A percentile compares a stretch with the other conserved stretches of the same genome.
Evolutionary conservation across 164 flowering plant genomes (phyloP).

Genomic region (Berberis thunbergii): DNA sequence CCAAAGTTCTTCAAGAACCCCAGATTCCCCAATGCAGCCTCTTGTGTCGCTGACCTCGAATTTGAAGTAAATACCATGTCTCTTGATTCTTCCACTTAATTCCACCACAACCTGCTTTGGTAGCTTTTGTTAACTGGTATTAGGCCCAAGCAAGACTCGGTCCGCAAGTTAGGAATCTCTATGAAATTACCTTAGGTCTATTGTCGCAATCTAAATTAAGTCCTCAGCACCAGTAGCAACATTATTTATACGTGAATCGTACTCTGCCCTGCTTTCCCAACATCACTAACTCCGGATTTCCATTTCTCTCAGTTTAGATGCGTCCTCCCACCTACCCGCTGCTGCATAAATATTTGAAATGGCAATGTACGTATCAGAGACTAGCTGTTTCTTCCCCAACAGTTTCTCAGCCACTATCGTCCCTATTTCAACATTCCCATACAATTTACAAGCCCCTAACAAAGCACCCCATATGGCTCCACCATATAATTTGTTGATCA

Average conservation of each 20-base stretch:
- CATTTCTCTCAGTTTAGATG: conserved; percentile 19
- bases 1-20: too few relatives aligned
- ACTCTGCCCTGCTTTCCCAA: conserved; percentile 24
- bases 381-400: conserved; percentile 22
- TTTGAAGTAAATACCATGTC: too few relatives aligned
- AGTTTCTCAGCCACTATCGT: conserved; percentile 22
- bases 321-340: conserved; percentile 33
- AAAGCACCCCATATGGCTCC: conserved; percentile 22
- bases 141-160: too few relatives aligned
- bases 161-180: too few relatives aligned
- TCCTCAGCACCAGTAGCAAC: too few relatives aligned
- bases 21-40: too few relatives aligned
- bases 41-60: too few relatives aligned
- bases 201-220: too few relatives aligned
- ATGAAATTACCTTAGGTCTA: too few relatives aligned
- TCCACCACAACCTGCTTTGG: too few relatives aligned
- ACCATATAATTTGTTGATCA: conserved; percentile 1
- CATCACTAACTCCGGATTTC: conserved; percentile 5
- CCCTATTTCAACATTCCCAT: conserved; percentile 33
- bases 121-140: too few relatives aligned
- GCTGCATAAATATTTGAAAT: conserved; percentile 35
- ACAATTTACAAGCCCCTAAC: conserved; percentile 32
- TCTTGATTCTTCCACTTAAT: too few relatives aligned
- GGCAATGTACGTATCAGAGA: conserved; percentile 17
- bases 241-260: conserved; percentile 11